phyloP scores from a whole-genome alignment of 257 asterid species.

The Jacaranda copaia region DNA sequence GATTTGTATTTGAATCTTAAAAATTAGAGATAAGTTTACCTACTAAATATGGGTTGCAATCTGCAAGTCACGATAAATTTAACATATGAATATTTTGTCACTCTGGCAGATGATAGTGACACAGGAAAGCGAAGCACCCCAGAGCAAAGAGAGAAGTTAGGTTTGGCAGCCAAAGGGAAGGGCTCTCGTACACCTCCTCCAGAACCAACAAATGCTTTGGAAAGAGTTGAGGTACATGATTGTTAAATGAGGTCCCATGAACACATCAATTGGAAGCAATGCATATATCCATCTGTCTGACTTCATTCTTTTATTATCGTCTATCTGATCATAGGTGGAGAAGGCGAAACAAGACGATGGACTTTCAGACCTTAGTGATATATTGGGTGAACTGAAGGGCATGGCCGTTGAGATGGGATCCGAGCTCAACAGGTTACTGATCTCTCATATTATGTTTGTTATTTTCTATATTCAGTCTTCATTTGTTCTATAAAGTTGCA shows the following conservation, averaged over 20 bases:
- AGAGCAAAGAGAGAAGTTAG: slow-evolving; percentile 80
- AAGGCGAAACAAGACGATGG: slow-evolving; percentile 88
- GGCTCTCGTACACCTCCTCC: slow-evolving; percentile 67
- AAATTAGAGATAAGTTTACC: background rate
- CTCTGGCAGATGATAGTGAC: slow-evolving; percentile 58
- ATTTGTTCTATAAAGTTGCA: background rate
- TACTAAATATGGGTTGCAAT: background rate
- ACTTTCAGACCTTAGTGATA: slow-evolving; percentile 72
- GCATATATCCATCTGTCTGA: background rate
- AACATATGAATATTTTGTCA: slow-evolving; percentile 19
- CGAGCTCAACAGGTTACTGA: slow-evolving; percentile 68
- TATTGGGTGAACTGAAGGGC: slow-evolving; percentile 87
- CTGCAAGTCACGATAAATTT: background rate
- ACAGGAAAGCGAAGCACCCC: slow-evolving; percentile 52
- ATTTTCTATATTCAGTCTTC: background rate
- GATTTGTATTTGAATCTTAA: background rate
- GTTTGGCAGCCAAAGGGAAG: slow-evolving; percentile 58
- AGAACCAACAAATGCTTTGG: slow-evolving; percentile 77
- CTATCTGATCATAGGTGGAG: slow-evolving; percentile 58
- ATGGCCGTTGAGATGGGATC: slow-evolving; percentile 91
- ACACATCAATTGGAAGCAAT: background rate
- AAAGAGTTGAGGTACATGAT: slow-evolving; percentile 73
- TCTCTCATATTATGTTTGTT: background rate
- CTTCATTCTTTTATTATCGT: background rate
- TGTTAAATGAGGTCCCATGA: background rate